Percentiles rank a stretch among this genome's conserved stretches.
phyloP scores from a whole-genome alignment of 2,329 filamentous ascomycete species.

The Diaporthe ilicicola region DNA sequence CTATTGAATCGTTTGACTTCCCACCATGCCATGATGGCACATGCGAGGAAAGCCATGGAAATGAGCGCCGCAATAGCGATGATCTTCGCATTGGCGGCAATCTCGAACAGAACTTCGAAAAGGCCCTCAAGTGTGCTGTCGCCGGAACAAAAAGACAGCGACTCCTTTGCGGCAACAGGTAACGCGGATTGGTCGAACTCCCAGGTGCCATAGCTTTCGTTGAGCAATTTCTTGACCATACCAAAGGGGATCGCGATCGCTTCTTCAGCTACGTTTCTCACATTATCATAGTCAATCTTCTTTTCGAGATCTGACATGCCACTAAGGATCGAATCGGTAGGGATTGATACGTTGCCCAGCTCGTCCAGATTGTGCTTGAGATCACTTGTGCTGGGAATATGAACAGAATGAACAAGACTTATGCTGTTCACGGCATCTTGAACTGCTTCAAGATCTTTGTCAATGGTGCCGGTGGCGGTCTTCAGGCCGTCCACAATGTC shows the following conservation, averaged over 20 bases:
- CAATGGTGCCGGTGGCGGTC: slow-evolving; percentile 55
- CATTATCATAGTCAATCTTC: slow-evolving; percentile 81
- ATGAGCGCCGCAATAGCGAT: slow-evolving; percentile 80
- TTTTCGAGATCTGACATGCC: slow-evolving; percentile 77
- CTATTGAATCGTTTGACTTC: slow-evolving; percentile 81
- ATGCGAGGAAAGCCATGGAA: slow-evolving; percentile 75
- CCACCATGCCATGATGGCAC: slow-evolving; percentile 80
- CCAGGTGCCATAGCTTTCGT: slow-evolving; percentile 76
- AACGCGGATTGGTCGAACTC: slow-evolving; percentile 81
- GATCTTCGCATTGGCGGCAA: slow-evolving; percentile 74
- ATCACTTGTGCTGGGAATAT: slow-evolving; percentile 56
- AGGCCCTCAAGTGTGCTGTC: slow-evolving; percentile 85
- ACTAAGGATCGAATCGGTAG: slow-evolving; percentile 74
- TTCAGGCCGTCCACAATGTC: slow-evolving; percentile 62
- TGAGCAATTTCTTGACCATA: slow-evolving; percentile 77
- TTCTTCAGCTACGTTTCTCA: slow-evolving; percentile 81
- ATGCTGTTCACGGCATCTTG: slow-evolving; percentile 66
- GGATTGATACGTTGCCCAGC: slow-evolving; percentile 74
- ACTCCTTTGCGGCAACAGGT: slow-evolving; percentile 83
- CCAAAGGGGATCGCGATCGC: slow-evolving; percentile 84
- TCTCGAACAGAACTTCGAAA: slow-evolving; percentile 75
- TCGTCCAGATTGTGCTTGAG: slow-evolving; percentile 62
- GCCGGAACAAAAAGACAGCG: slow-evolving; percentile 87
- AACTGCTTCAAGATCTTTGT: slow-evolving; percentile 60
- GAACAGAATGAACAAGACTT: too few relatives aligned